These are phyloP conservation scores for Anisogramma anomala DNA, from an alignment of 2,329 filamentous ascomycete species.

Conservation along the genomic window DNA sequence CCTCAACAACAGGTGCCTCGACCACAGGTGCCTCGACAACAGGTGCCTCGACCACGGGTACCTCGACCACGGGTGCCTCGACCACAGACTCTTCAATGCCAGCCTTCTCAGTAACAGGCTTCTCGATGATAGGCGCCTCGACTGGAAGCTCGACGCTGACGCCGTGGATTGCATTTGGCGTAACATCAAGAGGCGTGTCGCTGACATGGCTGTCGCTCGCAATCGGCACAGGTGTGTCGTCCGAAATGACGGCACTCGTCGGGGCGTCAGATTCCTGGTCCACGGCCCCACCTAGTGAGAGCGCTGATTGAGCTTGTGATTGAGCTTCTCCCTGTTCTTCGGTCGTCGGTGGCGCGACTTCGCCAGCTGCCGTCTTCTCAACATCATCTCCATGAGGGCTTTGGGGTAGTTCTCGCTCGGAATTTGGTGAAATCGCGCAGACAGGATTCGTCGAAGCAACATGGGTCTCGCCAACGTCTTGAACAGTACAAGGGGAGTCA, in stretches of 20 bases:
- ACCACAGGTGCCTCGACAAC: background rate
- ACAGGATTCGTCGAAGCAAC: conserved; percentile 14
- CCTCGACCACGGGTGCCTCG: background rate
- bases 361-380: conserved; percentile 6
- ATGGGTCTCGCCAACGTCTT: conserved; percentile 9
- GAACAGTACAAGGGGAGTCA: conserved; percentile 7
- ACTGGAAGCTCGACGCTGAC: background rate
- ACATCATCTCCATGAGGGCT: background rate
- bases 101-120: background rate
- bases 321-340: background rate
- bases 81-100: background rate
- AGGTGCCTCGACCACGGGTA: too few species aligned
- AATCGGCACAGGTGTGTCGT: background rate
- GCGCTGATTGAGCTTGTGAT: background rate
- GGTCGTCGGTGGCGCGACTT: conserved; percentile 2
- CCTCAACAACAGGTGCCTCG: background rate
- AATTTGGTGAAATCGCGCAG: conserved; percentile 6
- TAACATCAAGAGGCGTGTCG: conserved; percentile 2
- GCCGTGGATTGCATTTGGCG: conserved; percentile 1
- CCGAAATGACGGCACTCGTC: background rate
- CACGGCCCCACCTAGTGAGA: too few species aligned
- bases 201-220: background rate
- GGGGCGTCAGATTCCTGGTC: background rate
- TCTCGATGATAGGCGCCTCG: background rate
- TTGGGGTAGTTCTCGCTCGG: conserved; percentile 1